Base-by-base conservation (phyloP, 352 stramenopile genomes). In the Phytophthora ohioensis region DNA sequence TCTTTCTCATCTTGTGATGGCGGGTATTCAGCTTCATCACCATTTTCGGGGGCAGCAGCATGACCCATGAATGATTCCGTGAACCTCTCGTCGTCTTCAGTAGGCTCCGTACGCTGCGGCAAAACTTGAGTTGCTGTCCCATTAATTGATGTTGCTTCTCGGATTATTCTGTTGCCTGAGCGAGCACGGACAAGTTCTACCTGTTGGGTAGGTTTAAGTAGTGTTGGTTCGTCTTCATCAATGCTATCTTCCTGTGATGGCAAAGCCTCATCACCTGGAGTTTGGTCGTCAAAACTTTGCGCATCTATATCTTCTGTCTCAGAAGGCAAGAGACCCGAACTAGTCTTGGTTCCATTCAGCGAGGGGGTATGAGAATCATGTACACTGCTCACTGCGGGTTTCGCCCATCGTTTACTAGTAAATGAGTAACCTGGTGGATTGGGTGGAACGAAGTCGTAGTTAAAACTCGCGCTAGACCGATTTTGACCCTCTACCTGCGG, bases 61-160 rank as follows among this genome's bases (percentile, higher is more conserved):
- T 81, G 64, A 32, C 82, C 78, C 71, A 78, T 80, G 9, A 21
- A 12, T 13, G 57, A 41, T 35, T 81, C 75, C 11, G 47, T 73
- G 49, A 87, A 87, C 27, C 17, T 47, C 35, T 80, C 69, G 5
- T 71, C 66, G 2, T 71, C 67, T 63, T 75, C 17, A 46, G 5
- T 60, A 47, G 21, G 3, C 8, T 65, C 47, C 9, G 55, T 3
- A 66, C 30, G 30, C 31, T 10, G 49, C 8, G 21, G 31, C 3
- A 64, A 41, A 36, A 34, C n/a, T 9, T 54, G 35, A 10, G 39
- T 32, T 15, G 32, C 13, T 54, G 36, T 13, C 15, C n/a, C 34
- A 7, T 17, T 38, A 46, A 0, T 31, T 49, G 13, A 17, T 3
- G n/a, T 39, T 54, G 30, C 5, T 31, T 45, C 47, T 38, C 3